Evolutionary conservation across 2,329 filamentous ascomycete genomes (phyloP), one percentile per base, ranked within the genome.

Genomic region (Penicillium oxalicum): DNA sequence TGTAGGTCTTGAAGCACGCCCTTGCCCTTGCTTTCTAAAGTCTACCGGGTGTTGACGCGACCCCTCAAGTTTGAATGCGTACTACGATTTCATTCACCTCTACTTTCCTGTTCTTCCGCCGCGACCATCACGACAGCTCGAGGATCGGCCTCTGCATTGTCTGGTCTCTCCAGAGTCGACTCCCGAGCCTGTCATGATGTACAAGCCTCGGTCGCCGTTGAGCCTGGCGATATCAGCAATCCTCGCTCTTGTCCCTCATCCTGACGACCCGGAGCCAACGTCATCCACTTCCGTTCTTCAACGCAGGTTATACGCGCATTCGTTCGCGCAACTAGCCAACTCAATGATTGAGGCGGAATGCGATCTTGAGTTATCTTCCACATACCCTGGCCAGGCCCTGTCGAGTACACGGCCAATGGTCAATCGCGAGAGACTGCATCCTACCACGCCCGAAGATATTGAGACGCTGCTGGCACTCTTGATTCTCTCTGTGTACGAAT

Each of bases 61-160:
- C 12, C 8, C 4, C 11, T 1, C 32, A 44, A 74, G 72, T 55
- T 59, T 74, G 42, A 71, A 72, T 51, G 71, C 68, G 33, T 74
- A 74, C 47, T 74, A 74, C 48, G 67, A 70, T 39, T 74, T 72
- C 47, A 69, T 74, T 45, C 72, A 74, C 55, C 47, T 59, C n/a
- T 74, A 72, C 53, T 72, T 73, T 38, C 72, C 72, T 4, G 68
- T 74, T 34, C 61, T 74, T 27, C 70, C 72, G 5, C 70, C 72
- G 27, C 60, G 69, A 34, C 59, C 53, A 36, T 47, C 59, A 6
- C 58, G 61, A 4, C 62, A 57, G 34, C 57, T 53, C 18, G 56
- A 60, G 28, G 66, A 72, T 55, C 53, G 54, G 12, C 69, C 70
- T 6, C 48, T 72, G 42, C 60, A 69, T 43, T 57, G 59, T 18